Percentiles rank a stretch among this genome's conserved stretches.
These are phyloP conservation scores for Butyriboletus loyo DNA, from an alignment of 768 basidiomycete genomes.

Conservation along the genomic window DNA sequence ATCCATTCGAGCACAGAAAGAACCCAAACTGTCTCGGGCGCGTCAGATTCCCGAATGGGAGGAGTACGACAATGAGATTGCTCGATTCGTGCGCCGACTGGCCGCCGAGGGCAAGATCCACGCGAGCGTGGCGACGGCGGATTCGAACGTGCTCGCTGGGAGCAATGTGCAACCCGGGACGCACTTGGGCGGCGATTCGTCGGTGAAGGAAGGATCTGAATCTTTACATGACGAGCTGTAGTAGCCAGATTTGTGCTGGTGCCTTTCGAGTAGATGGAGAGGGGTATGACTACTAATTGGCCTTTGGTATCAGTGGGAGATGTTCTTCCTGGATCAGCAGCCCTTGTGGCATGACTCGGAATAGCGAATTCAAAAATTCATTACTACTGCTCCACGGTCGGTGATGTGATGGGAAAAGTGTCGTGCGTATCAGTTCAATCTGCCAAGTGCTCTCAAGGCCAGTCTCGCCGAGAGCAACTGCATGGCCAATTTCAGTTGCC, in stretches of 20 bases:
- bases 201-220: background rate
- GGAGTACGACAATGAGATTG: constrained; percentile 87
- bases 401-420: too few species aligned
- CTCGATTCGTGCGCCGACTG: constrained; percentile 71
- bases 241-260: background rate
- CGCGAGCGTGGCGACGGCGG: constrained; percentile 63
- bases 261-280: background rate
- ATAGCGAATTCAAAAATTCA: too few species aligned
- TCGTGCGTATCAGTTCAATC: too few species aligned
- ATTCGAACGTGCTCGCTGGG: constrained; percentile 64
- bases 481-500: too few species aligned
- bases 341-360: too few species aligned
- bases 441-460: too few species aligned
- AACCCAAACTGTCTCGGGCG: constrained; percentile 91
- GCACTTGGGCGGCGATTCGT: background rate
- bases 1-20: constrained; percentile 61
- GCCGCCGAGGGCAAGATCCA: constrained; percentile 68
- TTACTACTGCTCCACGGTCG: too few species aligned
- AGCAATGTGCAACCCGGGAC: constrained; percentile 32
- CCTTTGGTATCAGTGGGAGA: too few species aligned
- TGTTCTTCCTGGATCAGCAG: too few species aligned
- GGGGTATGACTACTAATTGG: too few species aligned
- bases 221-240: constrained; percentile 22
- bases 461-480: too few species aligned
- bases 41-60: constrained; percentile 98